These are phyloP conservation scores for Xylaria castorea DNA, from an alignment of 495 filamentous ascomycete species.

Conservation along the genomic window DNA sequence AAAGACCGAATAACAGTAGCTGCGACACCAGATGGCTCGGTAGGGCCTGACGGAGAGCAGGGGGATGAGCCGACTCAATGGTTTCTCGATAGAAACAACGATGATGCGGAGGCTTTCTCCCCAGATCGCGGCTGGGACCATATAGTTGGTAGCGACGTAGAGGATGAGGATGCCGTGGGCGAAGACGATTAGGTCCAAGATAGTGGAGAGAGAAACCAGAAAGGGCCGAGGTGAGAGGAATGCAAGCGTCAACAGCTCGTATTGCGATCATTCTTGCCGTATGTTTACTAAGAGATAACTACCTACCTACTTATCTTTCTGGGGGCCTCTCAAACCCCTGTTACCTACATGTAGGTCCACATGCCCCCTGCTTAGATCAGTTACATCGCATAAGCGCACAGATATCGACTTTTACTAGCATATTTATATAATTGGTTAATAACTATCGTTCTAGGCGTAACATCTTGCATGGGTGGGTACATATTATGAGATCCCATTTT, in stretches of 20 bases:
- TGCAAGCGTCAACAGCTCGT: neutral
- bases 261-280: too few relatives aligned
- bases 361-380: too few relatives aligned
- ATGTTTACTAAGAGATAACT: too few relatives aligned
- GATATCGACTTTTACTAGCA: too few relatives aligned
- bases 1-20: constrained; percentile 1
- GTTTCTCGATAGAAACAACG: constrained; percentile 12
- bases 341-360: too few relatives aligned
- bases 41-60: constrained; percentile 10
- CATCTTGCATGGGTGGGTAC: too few relatives aligned
- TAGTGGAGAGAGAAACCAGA: neutral
- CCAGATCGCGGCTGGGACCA: constrained; percentile 21
- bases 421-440: too few relatives aligned
- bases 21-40: constrained; percentile 2
- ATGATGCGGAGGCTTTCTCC: constrained; percentile 19
- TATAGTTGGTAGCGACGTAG: constrained; percentile 28
- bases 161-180: constrained; percentile 25
- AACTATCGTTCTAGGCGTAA: too few relatives aligned
- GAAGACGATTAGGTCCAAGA: constrained; percentile 24
- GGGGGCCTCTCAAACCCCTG: too few relatives aligned
- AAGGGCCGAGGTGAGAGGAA: neutral
- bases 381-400: too few relatives aligned
- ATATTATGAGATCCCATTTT: too few relatives aligned
- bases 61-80: constrained; percentile 18
- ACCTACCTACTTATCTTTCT: too few relatives aligned